These are phyloP conservation scores for Phylloporus arenicola DNA, from an alignment of 768 basidiomycete species.

Conservation along the genomic window DNA sequence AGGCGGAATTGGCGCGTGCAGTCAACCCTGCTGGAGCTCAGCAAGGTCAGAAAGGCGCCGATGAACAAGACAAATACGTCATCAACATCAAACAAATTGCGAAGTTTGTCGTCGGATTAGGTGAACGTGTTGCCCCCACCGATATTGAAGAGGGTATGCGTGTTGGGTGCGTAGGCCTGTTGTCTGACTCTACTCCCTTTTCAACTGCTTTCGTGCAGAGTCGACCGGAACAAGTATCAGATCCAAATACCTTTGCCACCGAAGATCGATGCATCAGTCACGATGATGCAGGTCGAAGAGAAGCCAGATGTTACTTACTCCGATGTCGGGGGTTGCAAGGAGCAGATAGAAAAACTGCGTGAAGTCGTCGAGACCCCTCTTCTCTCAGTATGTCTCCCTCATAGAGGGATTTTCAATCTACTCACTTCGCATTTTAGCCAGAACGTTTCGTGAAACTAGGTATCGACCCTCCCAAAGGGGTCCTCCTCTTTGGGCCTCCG, in stretches of 20 bases:
- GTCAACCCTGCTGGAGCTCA: constrained; percentile 72
- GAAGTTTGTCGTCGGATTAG: constrained; percentile 96
- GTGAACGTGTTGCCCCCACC: constrained; percentile 93
- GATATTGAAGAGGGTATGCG: constrained; percentile 99
- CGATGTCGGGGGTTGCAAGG: constrained; percentile 97
- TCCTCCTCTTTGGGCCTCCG: constrained; percentile 91
- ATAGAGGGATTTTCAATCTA: neutral
- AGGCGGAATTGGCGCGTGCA: constrained; percentile 71
- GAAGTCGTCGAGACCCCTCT: constrained; percentile 98
- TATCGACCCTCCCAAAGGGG: constrained; percentile 98
- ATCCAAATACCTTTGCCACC: constrained; percentile 98
- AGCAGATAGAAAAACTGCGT: constrained; percentile 97
- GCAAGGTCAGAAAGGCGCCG: constrained; percentile 92
- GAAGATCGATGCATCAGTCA: constrained; percentile 98
- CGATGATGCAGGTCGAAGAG: constrained; percentile 99
- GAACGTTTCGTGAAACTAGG: constrained; percentile 97
- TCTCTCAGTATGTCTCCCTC: constrained; percentile 62
- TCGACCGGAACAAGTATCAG: constrained; percentile 95
- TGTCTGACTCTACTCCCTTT: neutral
- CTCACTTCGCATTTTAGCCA: constrained; percentile 55
- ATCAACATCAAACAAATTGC: constrained; percentile 99
- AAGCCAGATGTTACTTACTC: constrained; percentile 98
- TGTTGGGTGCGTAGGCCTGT: constrained; percentile 70
- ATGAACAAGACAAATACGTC: constrained; percentile 98
- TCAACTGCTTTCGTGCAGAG: constrained; percentile 41